phyloP scores from a whole-genome alignment of 2,329 filamentous ascomycete genomes.

The Fusarium penzigii region DNA sequence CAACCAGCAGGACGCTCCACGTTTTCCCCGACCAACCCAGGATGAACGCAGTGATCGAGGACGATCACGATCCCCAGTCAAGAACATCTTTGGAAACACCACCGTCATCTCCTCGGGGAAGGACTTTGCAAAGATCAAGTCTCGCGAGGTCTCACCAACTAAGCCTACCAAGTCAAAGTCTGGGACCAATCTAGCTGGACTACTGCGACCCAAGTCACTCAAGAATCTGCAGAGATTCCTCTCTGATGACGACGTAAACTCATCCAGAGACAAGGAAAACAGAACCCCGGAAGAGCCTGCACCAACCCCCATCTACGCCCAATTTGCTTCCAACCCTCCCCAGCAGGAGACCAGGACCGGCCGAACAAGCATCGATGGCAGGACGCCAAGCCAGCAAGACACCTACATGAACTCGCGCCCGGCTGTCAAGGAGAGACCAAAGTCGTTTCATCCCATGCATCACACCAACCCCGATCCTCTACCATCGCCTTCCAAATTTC shows the following conservation, averaged over 20 bases:
- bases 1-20: constrained; percentile 49
- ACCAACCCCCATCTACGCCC: constrained; percentile 76
- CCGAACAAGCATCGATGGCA: constrained; percentile 29
- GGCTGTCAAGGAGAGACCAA: constrained; percentile 47
- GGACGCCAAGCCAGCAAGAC: constrained; percentile 20
- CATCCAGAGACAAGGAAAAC: constrained; percentile 79
- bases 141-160: constrained; percentile 51
- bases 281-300: constrained; percentile 53
- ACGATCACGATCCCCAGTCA: constrained; percentile 45
- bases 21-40: constrained; percentile 42
- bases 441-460: constrained; percentile 47
- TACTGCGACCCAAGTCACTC: constrained; percentile 75
- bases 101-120: constrained; percentile 45
- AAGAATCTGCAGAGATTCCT: constrained; percentile 62
- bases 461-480: constrained; percentile 22
- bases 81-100: constrained; percentile 42
- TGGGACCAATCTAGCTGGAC: constrained; percentile 73
- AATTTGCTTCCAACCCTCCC: constrained; percentile 54
- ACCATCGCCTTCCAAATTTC: constrained; percentile 23
- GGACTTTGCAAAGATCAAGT: constrained; percentile 43
- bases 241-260: constrained; percentile 52
- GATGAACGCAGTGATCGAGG: constrained; percentile 36
- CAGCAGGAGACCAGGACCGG: constrained; percentile 20
- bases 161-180: constrained; percentile 82
- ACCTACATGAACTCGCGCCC: constrained; percentile 20